Evolutionary conservation across 176 grass and related monocot genomes (phyloP), one percentile per base, ranked within the genome.

Genomic region (Phoenix roebelenii): DNA sequence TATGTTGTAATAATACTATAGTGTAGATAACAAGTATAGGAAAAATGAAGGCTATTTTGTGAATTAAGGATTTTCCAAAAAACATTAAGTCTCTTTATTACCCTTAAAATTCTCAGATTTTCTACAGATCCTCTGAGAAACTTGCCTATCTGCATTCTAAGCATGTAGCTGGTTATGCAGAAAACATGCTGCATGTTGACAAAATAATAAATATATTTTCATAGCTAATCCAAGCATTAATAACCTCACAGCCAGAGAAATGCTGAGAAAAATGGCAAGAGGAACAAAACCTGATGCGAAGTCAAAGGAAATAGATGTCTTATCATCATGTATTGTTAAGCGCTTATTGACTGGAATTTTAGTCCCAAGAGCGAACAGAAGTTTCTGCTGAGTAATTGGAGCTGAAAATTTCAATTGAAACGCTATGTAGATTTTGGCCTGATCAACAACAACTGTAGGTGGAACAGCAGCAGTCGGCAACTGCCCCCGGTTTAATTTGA

Each of bases 351-450:
- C 78, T 3, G 92, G 92, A 30, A 78, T 75, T 35, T 54, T 18
- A 16, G 79, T 15, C 15, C 87, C 92, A 22, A 97, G 72, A 1
- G 87, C 92, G n/a, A 97, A 54, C 44, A 97, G 48, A 68, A 97
- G 74, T 72, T 97, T 72, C 69, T 97, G 92, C 77, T 66, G 74
- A 6, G 67, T 77, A 60, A 90, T 65, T 23, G 61, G 80, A 61
- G 75, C 69, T 1, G 78, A 50, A 77, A 88, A 83, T 9, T 58
- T 75, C 12, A 87, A 72, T 66, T 91, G 70, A 14, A 97, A 97
- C 0, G 87, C 92, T 66, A 97, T 61, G 63, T 91, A 78, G 68
- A 97, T 97, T 74, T 72, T 97, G 2, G 92, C 87, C 72, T 85
- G 75, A 52, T 83, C 83, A 66, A 97, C 81, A 15, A 85, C 25